These are phyloP conservation scores for Daedaleopsis sinensis DNA, from an alignment of 768 basidiomycete species.

Conservation along the genomic window DNA sequence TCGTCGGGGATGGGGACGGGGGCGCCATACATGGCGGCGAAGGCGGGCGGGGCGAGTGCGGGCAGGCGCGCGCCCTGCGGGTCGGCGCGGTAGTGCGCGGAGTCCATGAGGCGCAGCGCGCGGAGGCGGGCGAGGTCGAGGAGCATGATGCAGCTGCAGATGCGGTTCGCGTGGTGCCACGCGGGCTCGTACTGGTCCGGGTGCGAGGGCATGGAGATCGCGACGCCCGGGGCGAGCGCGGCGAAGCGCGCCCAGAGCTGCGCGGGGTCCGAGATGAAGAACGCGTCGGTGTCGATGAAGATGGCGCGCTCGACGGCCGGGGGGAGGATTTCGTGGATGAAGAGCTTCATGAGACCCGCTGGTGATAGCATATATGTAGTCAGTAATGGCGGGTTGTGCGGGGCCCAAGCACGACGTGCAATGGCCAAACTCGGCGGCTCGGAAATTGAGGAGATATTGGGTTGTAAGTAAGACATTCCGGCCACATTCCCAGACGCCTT, in stretches of 20 bases:
- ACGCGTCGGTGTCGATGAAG: slow-evolving; percentile 54
- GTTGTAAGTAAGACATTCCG: too few relatives aligned
- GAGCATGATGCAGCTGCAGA: slow-evolving; percentile 58
- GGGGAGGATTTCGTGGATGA: slow-evolving; percentile 54
- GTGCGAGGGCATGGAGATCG: slow-evolving; percentile 48
- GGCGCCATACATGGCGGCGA: slow-evolving; percentile 46
- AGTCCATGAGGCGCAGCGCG: slow-evolving; percentile 49
- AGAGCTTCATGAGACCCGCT: slow-evolving; percentile 58
- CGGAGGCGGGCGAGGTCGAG: slow-evolving; percentile 50
- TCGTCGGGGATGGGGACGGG: too few relatives aligned
- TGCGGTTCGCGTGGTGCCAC: slow-evolving; percentile 49
- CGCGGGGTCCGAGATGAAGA: slow-evolving; percentile 50
- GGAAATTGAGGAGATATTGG: too few relatives aligned
- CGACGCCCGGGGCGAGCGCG: slow-evolving; percentile 36
- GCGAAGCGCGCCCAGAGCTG: slow-evolving; percentile 49
- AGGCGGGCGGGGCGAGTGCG: slow-evolving; percentile 45
- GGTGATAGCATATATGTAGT: not conserved
- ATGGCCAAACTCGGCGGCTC: too few relatives aligned
- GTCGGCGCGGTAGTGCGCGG: slow-evolving; percentile 36
- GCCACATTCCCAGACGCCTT: too few relatives aligned
- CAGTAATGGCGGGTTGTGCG: not conserved
- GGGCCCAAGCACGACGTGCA: too few relatives aligned
- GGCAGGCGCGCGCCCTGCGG: not conserved
- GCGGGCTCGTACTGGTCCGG: slow-evolving; percentile 42
- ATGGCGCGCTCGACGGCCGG: slow-evolving; percentile 46